Conservation (phyloP, 1,139 yeast species). For the Pneumocystis oryctolagi region DNA sequence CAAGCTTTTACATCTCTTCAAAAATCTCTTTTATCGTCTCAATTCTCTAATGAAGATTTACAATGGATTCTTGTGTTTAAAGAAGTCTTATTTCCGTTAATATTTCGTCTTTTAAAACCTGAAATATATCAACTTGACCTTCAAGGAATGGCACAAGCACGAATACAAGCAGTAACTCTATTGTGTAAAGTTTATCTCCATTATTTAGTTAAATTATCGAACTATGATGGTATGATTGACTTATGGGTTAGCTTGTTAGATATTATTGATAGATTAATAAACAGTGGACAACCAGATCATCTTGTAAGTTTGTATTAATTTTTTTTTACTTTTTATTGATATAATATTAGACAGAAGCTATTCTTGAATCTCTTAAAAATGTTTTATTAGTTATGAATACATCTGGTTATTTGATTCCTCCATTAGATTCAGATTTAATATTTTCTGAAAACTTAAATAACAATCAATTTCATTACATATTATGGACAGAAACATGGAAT, state of each 20-base stretch:
- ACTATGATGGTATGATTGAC: slow-evolving; percentile 24
- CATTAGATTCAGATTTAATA: not conserved
- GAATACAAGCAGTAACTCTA: slow-evolving; percentile 49
- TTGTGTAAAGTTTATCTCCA: slow-evolving; percentile 61
- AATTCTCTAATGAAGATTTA: slow-evolving; percentile 25
- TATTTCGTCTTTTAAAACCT: slow-evolving; percentile 47
- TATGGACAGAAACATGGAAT: slow-evolving; percentile 1
- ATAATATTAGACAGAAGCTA: slow-evolving; percentile 39
- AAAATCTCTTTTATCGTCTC: slow-evolving; percentile 32
- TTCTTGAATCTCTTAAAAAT: slow-evolving; percentile 50
- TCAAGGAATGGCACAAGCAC: slow-evolving; percentile 48
- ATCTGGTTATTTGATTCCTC: not conserved
- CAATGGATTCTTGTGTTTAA: slow-evolving; percentile 38
- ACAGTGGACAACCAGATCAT: slow-evolving; percentile 20
- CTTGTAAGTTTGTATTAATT: not conserved
- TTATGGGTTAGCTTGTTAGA: slow-evolving; percentile 35
- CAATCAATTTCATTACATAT: not conserved
- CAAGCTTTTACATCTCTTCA: slow-evolving; percentile 41
- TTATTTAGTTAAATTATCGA: slow-evolving; percentile 32
- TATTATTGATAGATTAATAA: slow-evolving; percentile 34
- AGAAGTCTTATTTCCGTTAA: slow-evolving; percentile 58
- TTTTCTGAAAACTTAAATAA: not conserved
- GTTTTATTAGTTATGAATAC: slow-evolving; percentile 30
- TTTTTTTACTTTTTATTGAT: slow-evolving; percentile 18
- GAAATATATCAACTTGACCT: slow-evolving; percentile 55